Evolutionary conservation across 1,284 basidiomycete species (phyloP).

Genomic region (Gymnopus androsaceus): DNA sequence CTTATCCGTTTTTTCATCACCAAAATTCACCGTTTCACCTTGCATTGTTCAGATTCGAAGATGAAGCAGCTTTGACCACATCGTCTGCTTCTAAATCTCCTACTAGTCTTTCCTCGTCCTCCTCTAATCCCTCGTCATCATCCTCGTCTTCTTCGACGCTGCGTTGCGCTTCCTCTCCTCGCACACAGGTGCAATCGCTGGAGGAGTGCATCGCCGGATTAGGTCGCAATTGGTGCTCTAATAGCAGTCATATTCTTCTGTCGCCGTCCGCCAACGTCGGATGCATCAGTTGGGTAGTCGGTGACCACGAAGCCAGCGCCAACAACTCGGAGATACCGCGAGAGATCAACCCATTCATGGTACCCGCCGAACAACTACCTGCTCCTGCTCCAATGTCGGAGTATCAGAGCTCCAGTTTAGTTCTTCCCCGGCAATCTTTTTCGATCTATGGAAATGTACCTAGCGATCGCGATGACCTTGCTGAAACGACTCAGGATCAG

Average conservation of each 20-base stretch:
- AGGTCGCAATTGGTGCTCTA: conserved; percentile 16
- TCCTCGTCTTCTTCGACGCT: conserved; percentile 18
- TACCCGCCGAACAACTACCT: too few species aligned
- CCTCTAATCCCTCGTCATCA: conserved; percentile 23
- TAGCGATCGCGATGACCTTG: too few species aligned
- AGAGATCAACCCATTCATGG: too few species aligned
- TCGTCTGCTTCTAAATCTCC: background rate
- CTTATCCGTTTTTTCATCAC: background rate
- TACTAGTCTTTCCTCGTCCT: conserved; percentile 20
- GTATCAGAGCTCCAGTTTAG: too few species aligned
- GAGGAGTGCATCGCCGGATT: conserved; percentile 27
- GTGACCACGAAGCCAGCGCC: background rate
- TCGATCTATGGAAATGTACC: too few species aligned
- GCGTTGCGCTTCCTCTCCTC: background rate
- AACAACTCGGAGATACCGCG: too few species aligned
- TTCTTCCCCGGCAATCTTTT: too few species aligned
- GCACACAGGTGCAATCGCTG: conserved; percentile 24
- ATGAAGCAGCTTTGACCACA: background rate
- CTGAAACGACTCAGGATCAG: too few species aligned
- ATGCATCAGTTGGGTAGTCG: background rate
- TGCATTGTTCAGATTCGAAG: background rate
- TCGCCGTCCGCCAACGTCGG: conserved; percentile 13
- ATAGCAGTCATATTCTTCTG: conserved; percentile 19
- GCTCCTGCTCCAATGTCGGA: too few species aligned
- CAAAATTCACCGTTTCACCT: background rate